Evolutionary conservation across 1,139 yeast genomes (phyloP), one percentile per base, ranked within the genome.

Genomic region (Magnusiomyces sp.): DNA sequence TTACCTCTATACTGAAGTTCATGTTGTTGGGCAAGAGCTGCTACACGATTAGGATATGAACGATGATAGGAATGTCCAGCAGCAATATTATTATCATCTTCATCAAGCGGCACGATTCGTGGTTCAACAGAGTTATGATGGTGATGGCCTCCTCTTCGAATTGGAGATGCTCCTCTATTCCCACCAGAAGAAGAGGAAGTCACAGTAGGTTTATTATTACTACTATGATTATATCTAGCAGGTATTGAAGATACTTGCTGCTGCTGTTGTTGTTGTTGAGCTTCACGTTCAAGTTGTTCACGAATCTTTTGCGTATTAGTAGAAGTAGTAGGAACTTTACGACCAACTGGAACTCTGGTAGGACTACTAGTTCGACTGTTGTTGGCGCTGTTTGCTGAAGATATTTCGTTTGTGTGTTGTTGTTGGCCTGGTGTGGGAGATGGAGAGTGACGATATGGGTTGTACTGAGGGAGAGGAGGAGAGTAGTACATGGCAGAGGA

Each of bases 61-160:
- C 48, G 11, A 54, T 58, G n/a, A 47, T 47, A 16, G 58, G 55
- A 41, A 53, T 49, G 40, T 55, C 60, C 36, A 55, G 47, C 20
- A 51, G 43, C 16, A 51, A 47, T 37, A 51, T 47, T 39, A 55
- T 58, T 37, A 43, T 42, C 49, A 23, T 44, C 52, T 38, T 42
- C 55, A 41, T 44, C 54, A 9, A 51, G 13, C 3, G 53, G 45
- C 23, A 51, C 51, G 13, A 51, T 51, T 19, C 48, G 47, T 4
- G 53, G 53, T 34, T 51, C 53, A 39, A 40, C 36, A 13, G 38
- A 34, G 10, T 17, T 34, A 11, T 34, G 13, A 5, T 34, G n/a
- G n/a, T n/a, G n/a, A n/a, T n/a, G n/a, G n/a, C n/a, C n/a, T n/a
- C n/a, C n/a, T n/a, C n/a, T n/a, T n/a, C n/a, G n/a, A n/a, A n/a